Evolutionary conservation across 2,329 filamentous ascomycete species (phyloP).

Genomic region (Apiospora hydei): DNA sequence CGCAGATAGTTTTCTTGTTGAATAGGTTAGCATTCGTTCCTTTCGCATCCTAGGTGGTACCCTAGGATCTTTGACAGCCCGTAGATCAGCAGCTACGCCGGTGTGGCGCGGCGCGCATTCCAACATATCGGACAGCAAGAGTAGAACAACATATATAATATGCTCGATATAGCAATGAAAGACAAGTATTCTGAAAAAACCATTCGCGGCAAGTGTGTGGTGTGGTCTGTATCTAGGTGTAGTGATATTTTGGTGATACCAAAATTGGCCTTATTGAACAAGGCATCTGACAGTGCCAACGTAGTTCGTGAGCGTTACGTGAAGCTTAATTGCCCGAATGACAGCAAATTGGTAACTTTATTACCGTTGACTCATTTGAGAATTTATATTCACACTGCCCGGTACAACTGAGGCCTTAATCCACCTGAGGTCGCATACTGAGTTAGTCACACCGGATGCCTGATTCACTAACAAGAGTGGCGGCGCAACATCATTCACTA

Average conservation of each 20-base stretch:
- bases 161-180: not conserved
- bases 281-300: too few species aligned
- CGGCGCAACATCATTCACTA: not conserved
- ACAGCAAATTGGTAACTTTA: too few species aligned
- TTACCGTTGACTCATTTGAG: not conserved
- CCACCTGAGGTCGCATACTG: not conserved
- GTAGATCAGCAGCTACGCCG: not conserved
- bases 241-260: too few species aligned
- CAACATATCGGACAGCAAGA: not conserved
- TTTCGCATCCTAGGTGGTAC: conserved; percentile 13
- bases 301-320: too few species aligned
- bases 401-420: not conserved
- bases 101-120: not conserved
- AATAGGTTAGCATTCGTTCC: conserved; percentile 18
- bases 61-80: conserved; percentile 8
- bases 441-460: not conserved
- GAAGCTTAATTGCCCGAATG: too few species aligned
- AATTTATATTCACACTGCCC: not conserved
- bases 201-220: not conserved
- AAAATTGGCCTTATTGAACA: too few species aligned
- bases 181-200: not conserved
- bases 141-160: not conserved
- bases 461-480: not conserved
- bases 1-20: conserved; percentile 9
- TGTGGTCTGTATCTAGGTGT: not conserved